Evolutionary conservation across 2,329 filamentous ascomycete genomes (phyloP), one percentile per base, ranked within the genome.

Genomic region (Arthrinium phaeospermum): DNA sequence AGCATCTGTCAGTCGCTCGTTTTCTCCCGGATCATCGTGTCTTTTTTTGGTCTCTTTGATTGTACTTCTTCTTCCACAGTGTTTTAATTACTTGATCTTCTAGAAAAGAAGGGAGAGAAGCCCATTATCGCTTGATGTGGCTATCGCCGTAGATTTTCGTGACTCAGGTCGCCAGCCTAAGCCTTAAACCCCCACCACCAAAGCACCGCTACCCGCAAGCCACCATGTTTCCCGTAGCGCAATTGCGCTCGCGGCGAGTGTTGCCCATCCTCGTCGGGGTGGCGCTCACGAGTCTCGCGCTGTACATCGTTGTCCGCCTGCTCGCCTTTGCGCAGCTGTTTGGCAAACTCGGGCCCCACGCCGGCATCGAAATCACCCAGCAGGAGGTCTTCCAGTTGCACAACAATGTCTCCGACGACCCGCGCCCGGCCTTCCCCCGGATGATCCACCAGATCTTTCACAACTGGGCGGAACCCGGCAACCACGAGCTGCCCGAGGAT

Each of bases 391-490:
- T 70, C 22, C 41, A 41, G 24, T 51, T 71, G 22, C 73, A 74
- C 70, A 74, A 74, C 70, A 74, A 74, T 37, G 46, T n/a, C 37
- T 57, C 70, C 16, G 34, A 41, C 24, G 67, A 71, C 30, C 70
- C 64, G 16, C 49, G 70, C n/a, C 44, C 68, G 51, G 69, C 75
- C n/a, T 75, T 81, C 30, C 79, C 79, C 67, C 75, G 74, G 71
- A 81, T 81, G 61, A 72, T 81, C 14, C 80, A 81, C 72, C 80
- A 81, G 72, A 78, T 80, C 69, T 79, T 75, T 67, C 77, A 80
- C 73, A 77, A 78, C 71, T 78, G 75, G 77, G 71, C 75, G 30
- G 72, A 78, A 69, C 76, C 75, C 4, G 72, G 70, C 14, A 76
- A 77, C 51, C 51, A 74, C 14, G 73, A 68, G 8, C 49, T 80